These are phyloP conservation scores for Lycium barbarum DNA, from an alignment of 257 asterid species.

Conservation along the genomic window DNA sequence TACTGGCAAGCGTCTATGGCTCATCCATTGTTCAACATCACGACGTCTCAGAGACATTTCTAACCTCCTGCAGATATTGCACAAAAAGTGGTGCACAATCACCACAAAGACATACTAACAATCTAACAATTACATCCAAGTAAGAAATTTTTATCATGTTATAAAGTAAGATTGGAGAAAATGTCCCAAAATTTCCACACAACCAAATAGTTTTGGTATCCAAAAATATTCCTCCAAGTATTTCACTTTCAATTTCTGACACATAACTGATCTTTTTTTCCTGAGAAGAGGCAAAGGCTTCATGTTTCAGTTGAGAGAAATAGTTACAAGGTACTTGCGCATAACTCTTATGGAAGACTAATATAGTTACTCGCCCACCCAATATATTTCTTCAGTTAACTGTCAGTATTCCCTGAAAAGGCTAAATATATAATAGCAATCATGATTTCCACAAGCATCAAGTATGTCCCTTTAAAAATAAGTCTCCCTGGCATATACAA, in stretches of 20 bases:
- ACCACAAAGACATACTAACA: conserved; percentile 8
- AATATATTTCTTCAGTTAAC: conserved; percentile 10
- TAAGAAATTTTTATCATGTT: not conserved
- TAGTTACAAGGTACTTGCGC: not conserved
- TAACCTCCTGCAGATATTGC: conserved; percentile 60
- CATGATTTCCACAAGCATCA: conserved; percentile 23
- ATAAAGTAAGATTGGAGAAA: not conserved
- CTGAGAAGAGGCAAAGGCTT: conserved; percentile 15
- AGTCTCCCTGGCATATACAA: not conserved
- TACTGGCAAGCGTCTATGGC: conserved; percentile 86
- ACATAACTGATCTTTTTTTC: conserved; percentile 20
- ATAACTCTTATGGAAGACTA: not conserved
- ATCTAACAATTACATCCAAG: not conserved
- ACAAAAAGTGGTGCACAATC: conserved; percentile 15
- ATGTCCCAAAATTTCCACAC: not conserved
- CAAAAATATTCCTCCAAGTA: not conserved
- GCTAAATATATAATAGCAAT: not conserved
- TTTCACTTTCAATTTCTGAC: conserved; percentile 19
- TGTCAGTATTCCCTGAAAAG: conserved; percentile 11
- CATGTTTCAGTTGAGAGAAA: conserved; percentile 20
- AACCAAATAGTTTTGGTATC: conserved; percentile 18
- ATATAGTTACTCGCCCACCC: conserved; percentile 7
- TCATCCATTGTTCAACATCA: conserved; percentile 97
- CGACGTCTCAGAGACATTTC: conserved; percentile 88
- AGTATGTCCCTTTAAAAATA: not conserved